phyloP scores from a whole-genome alignment of 2,329 filamentous ascomycete genomes.

The Emmonsiellopsis sp. region DNA sequence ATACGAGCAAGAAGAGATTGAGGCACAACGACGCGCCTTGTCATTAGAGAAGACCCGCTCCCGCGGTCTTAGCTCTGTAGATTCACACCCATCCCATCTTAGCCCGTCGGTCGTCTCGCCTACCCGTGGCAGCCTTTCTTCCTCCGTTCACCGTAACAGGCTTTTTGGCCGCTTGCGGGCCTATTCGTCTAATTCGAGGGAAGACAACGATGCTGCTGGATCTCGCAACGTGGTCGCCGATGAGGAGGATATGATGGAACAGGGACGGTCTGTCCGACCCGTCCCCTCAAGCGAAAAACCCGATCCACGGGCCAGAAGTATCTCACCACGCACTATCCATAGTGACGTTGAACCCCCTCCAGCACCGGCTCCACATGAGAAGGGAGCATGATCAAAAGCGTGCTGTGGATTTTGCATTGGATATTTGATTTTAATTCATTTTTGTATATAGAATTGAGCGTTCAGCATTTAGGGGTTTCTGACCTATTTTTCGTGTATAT shows the following conservation, averaged over 20 bases:
- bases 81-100: slow-evolving; percentile 15
- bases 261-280: slow-evolving; percentile 19
- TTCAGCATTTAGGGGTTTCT: too few species aligned
- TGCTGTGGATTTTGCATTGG: too few species aligned
- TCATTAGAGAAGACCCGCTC: slow-evolving; percentile 10
- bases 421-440: too few species aligned
- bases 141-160: slow-evolving; percentile 45
- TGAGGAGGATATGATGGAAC: slow-evolving; percentile 36
- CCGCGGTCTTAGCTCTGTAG: slow-evolving; percentile 13
- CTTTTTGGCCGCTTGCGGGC: slow-evolving; percentile 48
- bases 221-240: slow-evolving; percentile 9
- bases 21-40: slow-evolving; percentile 17
- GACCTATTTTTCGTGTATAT: too few species aligned
- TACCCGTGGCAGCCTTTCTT: slow-evolving; percentile 19
- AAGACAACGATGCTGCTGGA: neutral
- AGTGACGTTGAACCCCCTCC: too few species aligned
- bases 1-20: slow-evolving; percentile 18
- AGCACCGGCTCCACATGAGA: too few species aligned
- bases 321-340: too few species aligned
- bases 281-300: too few species aligned
- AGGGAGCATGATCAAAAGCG: too few species aligned
- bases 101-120: neutral
- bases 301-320: too few species aligned
- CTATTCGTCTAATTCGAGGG: slow-evolving; percentile 11
- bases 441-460: too few species aligned